Percentiles rank a stretch among this genome's conserved stretches.
These are phyloP conservation scores for Botrytis galanthina DNA, from an alignment of 2,329 filamentous ascomycete genomes.

Conservation along the genomic window DNA sequence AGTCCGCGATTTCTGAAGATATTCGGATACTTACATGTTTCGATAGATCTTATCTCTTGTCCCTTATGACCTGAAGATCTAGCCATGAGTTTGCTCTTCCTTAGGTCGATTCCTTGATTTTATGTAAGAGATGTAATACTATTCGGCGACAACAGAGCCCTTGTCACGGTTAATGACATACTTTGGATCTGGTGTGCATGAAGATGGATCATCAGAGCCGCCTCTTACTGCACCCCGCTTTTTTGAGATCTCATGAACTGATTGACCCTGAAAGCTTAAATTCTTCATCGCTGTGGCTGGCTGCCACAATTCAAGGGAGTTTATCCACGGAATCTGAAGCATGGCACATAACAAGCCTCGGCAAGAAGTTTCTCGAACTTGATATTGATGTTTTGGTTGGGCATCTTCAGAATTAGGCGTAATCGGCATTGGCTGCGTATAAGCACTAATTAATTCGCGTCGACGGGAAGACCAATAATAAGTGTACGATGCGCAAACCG, in stretches of 20 bases:
- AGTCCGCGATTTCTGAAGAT: background rate
- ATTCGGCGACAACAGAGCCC: slow-evolving; percentile 2
- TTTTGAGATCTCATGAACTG: background rate
- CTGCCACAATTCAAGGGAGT: background rate
- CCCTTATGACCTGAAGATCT: slow-evolving; percentile 10
- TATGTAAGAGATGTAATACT: slow-evolving; percentile 14
- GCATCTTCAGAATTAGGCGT: background rate
- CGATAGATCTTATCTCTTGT: slow-evolving; percentile 6
- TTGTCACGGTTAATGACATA: background rate
- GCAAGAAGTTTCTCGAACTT: background rate
- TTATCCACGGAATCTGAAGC: background rate
- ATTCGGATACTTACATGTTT: slow-evolving; percentile 6
- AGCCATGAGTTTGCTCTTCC: background rate
- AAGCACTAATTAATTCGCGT: background rate
- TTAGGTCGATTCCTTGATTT: background rate
- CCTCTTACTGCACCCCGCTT: slow-evolving; percentile 11
- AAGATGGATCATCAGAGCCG: slow-evolving; percentile 10
- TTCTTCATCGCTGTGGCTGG: background rate
- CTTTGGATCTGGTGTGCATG: slow-evolving; percentile 15
- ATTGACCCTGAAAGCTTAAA: slow-evolving; percentile 12
- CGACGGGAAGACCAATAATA: background rate
- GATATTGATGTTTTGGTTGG: background rate
- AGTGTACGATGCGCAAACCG: background rate
- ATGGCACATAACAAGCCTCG: background rate
- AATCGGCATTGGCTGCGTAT: background rate